These are phyloP conservation scores for Kodamaea hsintzibuensis DNA, from an alignment of 805 yeast genomes.

Conservation along the genomic window DNA sequence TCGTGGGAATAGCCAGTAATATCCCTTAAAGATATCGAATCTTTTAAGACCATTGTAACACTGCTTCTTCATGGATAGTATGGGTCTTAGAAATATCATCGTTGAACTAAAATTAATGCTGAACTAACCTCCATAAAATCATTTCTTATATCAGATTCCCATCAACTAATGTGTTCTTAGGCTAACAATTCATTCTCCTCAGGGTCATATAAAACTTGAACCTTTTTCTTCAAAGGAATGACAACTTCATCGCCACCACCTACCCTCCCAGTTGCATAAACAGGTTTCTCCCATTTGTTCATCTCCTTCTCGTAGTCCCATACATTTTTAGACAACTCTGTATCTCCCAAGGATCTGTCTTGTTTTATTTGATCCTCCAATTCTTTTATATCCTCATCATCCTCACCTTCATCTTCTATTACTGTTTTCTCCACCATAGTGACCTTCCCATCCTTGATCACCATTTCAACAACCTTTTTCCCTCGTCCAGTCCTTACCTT, in stretches of 20 bases:
- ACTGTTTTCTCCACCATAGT: conserved; percentile 50
- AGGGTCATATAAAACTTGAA: conserved; percentile 24
- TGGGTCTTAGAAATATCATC: too few relatives aligned
- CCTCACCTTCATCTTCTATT: conserved; percentile 29
- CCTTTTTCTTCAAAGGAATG: conserved; percentile 18
- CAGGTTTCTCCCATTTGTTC: conserved; percentile 56
- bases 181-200: conserved; percentile 28
- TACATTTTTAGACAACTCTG: conserved; percentile 32
- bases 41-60: too few relatives aligned
- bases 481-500: conserved; percentile 68
- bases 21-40: too few relatives aligned
- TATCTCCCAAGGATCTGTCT: conserved; percentile 28
- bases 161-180: background rate
- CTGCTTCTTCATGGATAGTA: too few relatives aligned
- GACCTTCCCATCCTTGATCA: conserved; percentile 79
- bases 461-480: conserved; percentile 71
- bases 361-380: conserved; percentile 33
- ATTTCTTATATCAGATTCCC: too few relatives aligned
- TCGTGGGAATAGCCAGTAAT: too few relatives aligned
- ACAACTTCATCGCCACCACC: background rate
- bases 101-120: too few relatives aligned
- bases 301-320: conserved; percentile 67
- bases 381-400: conserved; percentile 35
- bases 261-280: conserved; percentile 28
- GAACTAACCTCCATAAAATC: too few relatives aligned